A percentile compares a stretch with the other conserved stretches of the same genome.
Conservation (phyloP, 2,329 filamentous ascomycete genomes). For the Pseudocercospora fijiensis region DNA sequence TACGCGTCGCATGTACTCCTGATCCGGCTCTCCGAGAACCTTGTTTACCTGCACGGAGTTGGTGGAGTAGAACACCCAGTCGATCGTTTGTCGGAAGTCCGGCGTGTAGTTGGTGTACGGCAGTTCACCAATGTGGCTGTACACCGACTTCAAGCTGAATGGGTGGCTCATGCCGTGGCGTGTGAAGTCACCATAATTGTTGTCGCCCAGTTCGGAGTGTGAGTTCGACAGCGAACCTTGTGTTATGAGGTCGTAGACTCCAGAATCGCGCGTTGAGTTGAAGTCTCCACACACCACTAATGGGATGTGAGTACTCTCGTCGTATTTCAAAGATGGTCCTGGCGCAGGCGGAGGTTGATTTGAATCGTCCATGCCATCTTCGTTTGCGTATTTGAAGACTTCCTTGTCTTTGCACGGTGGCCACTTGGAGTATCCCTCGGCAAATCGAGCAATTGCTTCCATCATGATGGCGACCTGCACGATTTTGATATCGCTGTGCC, state of each 20-base stretch:
- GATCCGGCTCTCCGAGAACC: conserved; percentile 81
- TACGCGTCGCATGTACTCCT: conserved; percentile 78
- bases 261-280: conserved; percentile 84
- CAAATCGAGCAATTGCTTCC: conserved; percentile 83
- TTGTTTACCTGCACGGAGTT: conserved; percentile 82
- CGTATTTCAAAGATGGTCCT: conserved; percentile 81
- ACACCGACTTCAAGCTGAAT: conserved; percentile 89
- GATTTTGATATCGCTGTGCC: conserved; percentile 88
- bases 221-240: conserved; percentile 74
- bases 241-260: conserved; percentile 86
- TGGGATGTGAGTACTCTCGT: conserved; percentile 82
- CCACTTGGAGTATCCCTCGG: conserved; percentile 79
- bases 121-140: conserved; percentile 79
- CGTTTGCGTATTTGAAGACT: conserved; percentile 49
- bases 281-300: conserved; percentile 92
- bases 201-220: conserved; percentile 75
- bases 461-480: conserved; percentile 94
- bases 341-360: conserved; percentile 52
- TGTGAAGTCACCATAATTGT: conserved; percentile 91
- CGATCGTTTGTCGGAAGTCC: conserved; percentile 85
- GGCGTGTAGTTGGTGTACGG: conserved; percentile 97
- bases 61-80: conserved; percentile 97
- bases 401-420: conserved; percentile 78
- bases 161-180: conserved; percentile 89
- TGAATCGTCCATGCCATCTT: conserved; percentile 51